Evolutionary conservation across 2,329 filamentous ascomycete genomes (phyloP).

Genomic region (Apiospora marii): DNA sequence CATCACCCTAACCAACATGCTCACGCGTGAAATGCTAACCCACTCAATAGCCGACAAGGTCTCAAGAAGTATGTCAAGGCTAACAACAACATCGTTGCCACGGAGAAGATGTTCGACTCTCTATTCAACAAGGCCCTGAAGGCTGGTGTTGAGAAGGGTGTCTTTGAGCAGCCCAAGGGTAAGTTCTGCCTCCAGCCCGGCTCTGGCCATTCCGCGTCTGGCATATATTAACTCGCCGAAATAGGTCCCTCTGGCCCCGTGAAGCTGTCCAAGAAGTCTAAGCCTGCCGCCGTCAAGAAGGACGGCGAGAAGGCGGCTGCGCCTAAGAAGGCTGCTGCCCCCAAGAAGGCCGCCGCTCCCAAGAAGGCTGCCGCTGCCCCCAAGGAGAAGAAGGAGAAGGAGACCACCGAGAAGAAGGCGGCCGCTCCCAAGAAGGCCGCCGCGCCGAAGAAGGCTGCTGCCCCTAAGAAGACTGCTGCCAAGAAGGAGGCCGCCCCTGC

Average conservation of each 20-base stretch:
- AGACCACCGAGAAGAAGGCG: conserved; percentile 59
- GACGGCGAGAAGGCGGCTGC: conserved; percentile 33
- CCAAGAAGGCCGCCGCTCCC: conserved; percentile 45
- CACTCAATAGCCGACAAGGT: conserved; percentile 57
- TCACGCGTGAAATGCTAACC: conserved; percentile 41
- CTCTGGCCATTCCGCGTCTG: neutral
- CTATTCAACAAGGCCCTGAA: conserved; percentile 77
- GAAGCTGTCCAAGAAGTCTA: conserved; percentile 86
- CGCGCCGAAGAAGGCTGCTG: conserved; percentile 49
- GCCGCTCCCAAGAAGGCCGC: conserved; percentile 51
- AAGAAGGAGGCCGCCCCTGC: conserved; percentile 53
- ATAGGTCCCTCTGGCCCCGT: conserved; percentile 84
- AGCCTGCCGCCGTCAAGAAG: conserved; percentile 51
- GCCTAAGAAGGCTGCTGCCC: too few species aligned
- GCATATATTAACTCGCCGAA: conserved; percentile 32
- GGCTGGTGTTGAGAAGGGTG: conserved; percentile 82
- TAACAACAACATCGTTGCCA: conserved; percentile 44
- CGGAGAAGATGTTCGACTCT: conserved; percentile 65
- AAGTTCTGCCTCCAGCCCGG: conserved; percentile 45
- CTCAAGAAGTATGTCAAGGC: conserved; percentile 64
- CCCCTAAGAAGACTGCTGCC: conserved; percentile 47
- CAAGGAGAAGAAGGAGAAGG: conserved; percentile 71
- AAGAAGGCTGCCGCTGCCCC: conserved; percentile 49
- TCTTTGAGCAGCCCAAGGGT: conserved; percentile 93
- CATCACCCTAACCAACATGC: neutral